Evolutionary conservation across 2,329 filamentous ascomycete genomes (phyloP).

Genomic region (Fusarium sp.): DNA sequence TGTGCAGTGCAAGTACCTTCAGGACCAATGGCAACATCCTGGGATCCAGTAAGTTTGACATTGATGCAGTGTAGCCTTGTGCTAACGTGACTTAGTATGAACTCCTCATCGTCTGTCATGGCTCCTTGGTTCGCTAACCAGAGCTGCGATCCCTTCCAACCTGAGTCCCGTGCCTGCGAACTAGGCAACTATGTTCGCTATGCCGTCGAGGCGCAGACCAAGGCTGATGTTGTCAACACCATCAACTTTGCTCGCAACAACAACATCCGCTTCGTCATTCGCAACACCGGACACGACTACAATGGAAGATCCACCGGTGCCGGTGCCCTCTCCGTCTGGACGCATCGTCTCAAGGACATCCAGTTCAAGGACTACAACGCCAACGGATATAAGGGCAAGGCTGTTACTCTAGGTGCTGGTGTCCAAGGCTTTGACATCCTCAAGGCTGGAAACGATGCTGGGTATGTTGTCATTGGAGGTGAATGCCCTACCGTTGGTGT

Average conservation of each 20-base stretch:
- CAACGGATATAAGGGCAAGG: conserved; percentile 58
- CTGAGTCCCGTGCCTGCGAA: conserved; percentile 48
- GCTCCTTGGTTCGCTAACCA: conserved; percentile 49
- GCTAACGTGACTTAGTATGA: conserved; percentile 19
- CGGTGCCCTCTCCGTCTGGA: conserved; percentile 54
- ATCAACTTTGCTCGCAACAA: conserved; percentile 45
- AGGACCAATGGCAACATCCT: conserved; percentile 55
- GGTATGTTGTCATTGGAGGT: conserved; percentile 62
- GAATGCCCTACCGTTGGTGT: conserved; percentile 66
- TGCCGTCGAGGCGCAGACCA: conserved; percentile 49
- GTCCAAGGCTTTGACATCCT: conserved; percentile 60
- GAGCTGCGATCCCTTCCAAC: conserved; percentile 52
- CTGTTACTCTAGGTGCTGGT: conserved; percentile 66
- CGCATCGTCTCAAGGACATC: conserved; percentile 53
- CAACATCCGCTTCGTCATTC: conserved; percentile 62
- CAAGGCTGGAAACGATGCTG: conserved; percentile 53
- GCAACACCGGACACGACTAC: conserved; percentile 61
- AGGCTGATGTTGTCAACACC: conserved; percentile 45
- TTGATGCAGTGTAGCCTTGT: neutral
- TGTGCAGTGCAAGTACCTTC: conserved; percentile 54
- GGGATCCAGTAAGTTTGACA: conserved; percentile 54
- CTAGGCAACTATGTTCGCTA: conserved; percentile 57
- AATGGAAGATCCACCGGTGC: conserved; percentile 67
- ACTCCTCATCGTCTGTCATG: conserved; percentile 45
- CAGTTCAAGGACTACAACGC: conserved; percentile 55